Conservation (phyloP, 225 moss, liverwort and hornwort species). For the Marchantia paleacea region DNA sequence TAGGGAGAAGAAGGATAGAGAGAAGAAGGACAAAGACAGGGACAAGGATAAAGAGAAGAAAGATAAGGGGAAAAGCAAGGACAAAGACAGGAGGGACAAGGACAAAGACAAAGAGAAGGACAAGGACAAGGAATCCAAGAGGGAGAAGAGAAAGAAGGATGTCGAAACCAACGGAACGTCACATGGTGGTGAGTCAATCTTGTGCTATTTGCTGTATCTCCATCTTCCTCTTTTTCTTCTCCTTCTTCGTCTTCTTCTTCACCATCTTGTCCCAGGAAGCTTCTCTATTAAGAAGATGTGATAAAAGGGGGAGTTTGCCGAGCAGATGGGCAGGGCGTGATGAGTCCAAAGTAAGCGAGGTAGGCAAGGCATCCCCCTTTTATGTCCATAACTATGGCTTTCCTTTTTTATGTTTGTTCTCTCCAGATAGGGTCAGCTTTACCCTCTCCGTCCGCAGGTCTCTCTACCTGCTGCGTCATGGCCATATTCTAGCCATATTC, state of each 20-base stretch:
- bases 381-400: conserved; percentile 27
- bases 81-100: conserved; percentile 66
- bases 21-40: conserved; percentile 25
- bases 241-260: conserved; percentile 19
- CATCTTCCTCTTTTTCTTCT: background rate
- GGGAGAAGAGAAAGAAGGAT: conserved; percentile 97
- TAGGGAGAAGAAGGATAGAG: conserved; percentile 52
- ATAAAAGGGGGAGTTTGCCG: background rate
- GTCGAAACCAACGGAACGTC: conserved; percentile 87
- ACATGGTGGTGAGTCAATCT: conserved; percentile 61
- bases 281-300: background rate
- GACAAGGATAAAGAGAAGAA: conserved; percentile 34
- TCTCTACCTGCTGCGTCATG: conserved; percentile 35
- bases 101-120: conserved; percentile 72
- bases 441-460: conserved; percentile 25
- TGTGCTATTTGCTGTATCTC: conserved; percentile 5
- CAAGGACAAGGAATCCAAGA: conserved; percentile 52
- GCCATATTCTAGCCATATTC: conserved; percentile 31
- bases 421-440: conserved; percentile 34
- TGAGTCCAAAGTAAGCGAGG: conserved; percentile 11
- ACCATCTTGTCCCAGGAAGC: background rate
- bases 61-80: conserved; percentile 55
- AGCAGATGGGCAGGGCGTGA: background rate
- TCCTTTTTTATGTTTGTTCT: conserved; percentile 30
- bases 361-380: conserved; percentile 20